Conservation (phyloP, 2,329 filamentous ascomycete genomes). For the Colletotrichum horii region DNA sequence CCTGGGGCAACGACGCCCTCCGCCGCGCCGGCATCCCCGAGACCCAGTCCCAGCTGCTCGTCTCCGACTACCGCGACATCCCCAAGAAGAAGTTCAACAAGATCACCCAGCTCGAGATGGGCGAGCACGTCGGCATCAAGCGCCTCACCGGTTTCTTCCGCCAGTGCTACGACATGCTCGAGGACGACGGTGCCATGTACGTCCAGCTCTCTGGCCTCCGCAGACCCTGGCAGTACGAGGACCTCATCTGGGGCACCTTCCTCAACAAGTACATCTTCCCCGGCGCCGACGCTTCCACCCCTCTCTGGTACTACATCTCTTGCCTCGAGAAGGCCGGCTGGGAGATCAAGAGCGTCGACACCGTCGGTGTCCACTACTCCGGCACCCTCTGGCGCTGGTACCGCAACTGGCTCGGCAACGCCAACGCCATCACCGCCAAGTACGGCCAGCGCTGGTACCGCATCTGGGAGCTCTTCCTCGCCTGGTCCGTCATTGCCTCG, state of each 20-base stretch:
- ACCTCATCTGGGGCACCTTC: slow-evolving; percentile 97
- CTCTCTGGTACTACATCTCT: slow-evolving; percentile 85
- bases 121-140: slow-evolving; percentile 95
- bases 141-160: slow-evolving; percentile 81
- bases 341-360: slow-evolving; percentile 91
- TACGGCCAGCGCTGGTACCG: slow-evolving; percentile 96
- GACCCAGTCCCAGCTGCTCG: slow-evolving; percentile 88
- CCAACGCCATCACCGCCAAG: slow-evolving; percentile 90
- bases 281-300: slow-evolving; percentile 93
- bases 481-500: slow-evolving; percentile 82
- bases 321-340: slow-evolving; percentile 82
- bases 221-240: slow-evolving; percentile 97
- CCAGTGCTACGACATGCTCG: slow-evolving; percentile 93
- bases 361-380: slow-evolving; percentile 95
- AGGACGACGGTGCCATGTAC: slow-evolving; percentile 96
- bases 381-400: slow-evolving; percentile 98
- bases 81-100: slow-evolving; percentile 87
- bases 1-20: slow-evolving; percentile 92
- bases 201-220: slow-evolving; percentile 93
- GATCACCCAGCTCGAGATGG: slow-evolving; percentile 98
- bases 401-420: slow-evolving; percentile 96
- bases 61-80: slow-evolving; percentile 97
- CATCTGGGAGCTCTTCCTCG: slow-evolving; percentile 93
- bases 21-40: slow-evolving; percentile 82
- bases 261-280: slow-evolving; percentile 99